phyloP scores from a whole-genome alignment of 139 green algal species.

The Micractinium conductrix region DNA sequence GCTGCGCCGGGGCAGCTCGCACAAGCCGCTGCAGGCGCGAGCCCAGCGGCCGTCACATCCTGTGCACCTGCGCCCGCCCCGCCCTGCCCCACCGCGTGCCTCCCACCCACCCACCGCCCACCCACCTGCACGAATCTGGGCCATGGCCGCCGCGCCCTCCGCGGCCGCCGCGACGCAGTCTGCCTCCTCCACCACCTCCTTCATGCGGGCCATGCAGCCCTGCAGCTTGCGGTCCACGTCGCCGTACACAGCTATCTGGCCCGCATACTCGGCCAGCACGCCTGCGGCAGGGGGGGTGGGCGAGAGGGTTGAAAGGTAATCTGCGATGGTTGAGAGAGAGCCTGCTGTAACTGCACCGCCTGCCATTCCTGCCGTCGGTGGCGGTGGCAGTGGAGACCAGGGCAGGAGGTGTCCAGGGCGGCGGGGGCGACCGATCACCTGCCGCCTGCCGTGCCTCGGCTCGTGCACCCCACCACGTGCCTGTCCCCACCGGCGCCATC shows the following conservation, averaged over 20 bases:
- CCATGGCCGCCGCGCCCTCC: conserved; percentile 2
- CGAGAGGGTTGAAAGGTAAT: not conserved
- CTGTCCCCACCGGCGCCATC: not conserved
- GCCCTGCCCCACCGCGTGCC: not conserved
- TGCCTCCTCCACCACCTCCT: conserved; percentile 4
- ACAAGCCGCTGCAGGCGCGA: not conserved
- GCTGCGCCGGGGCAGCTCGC: too few species aligned
- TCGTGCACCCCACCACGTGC: not conserved
- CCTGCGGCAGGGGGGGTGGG: not conserved
- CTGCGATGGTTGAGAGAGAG: not conserved
- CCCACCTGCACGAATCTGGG: conserved; percentile 3
- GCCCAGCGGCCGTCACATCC: too few species aligned
- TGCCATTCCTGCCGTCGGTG: not conserved
- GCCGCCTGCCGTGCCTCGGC: not conserved
- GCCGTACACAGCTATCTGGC: conserved; percentile 46
- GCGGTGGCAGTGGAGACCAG: not conserved
- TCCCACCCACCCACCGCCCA: not conserved
- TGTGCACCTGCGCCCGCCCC: too few species aligned
- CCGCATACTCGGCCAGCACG: conserved; percentile 49
- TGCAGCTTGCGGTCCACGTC: conserved; percentile 51
- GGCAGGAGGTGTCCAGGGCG: too few species aligned
- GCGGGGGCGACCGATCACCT: not conserved
- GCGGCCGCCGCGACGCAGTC: not conserved
- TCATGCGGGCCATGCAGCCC: conserved; percentile 44
- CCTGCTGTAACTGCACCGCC: too few species aligned